Base-by-base conservation (phyloP, 2,329 filamentous ascomycete species). In the Dryadomyces quercus-mongolicae region DNA sequence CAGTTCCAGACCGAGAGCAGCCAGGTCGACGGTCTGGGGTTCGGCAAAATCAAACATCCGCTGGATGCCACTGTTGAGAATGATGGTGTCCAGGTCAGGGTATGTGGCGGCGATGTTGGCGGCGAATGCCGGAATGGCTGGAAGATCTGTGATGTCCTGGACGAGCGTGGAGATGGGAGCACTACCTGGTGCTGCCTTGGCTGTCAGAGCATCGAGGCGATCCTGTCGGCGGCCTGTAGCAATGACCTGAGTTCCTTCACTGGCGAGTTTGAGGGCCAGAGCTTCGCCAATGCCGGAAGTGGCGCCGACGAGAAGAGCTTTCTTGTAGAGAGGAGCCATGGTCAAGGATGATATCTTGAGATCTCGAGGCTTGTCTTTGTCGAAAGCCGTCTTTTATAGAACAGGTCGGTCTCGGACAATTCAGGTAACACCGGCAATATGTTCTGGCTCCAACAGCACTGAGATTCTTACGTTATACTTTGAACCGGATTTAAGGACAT, bases 1-100 rank as follows among this genome's bases (percentile, higher is more conserved):
- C 22, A 76, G 60, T 60, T 77, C 72, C 5, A 63, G 58, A 53
- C 67, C 61, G 52, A 76, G 67, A 1, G 57, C 40, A 1, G 56
- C 50, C 7, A 76, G 62, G 54, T 65, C 63, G 18, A 77, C 68
- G 5, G 63, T 68, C 6, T 66, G 66, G 9, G 74, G 74, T 22
- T 67, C 62, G 10, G 66, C 61, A 57, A 78, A 72, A 59, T 76
- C 65, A 58, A 70, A 66, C 0, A 59, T 57, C n/a, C 65, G 65
- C 62, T 79, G 74, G 22, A 74, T 65, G 12, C 74, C 75, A 5
- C 75, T 70, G 61, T 78, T 78, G 46, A 78, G 63, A 47, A 80
- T 67, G 16, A 80, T 59, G 54, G 70, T 69, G 62, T 79, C 76
- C 40, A 80, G 68, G 54, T 75, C 71, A 0, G 74, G 71, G 57